Conservation (phyloP, 768 basidiomycete species). For the Panellus pusillus region DNA sequence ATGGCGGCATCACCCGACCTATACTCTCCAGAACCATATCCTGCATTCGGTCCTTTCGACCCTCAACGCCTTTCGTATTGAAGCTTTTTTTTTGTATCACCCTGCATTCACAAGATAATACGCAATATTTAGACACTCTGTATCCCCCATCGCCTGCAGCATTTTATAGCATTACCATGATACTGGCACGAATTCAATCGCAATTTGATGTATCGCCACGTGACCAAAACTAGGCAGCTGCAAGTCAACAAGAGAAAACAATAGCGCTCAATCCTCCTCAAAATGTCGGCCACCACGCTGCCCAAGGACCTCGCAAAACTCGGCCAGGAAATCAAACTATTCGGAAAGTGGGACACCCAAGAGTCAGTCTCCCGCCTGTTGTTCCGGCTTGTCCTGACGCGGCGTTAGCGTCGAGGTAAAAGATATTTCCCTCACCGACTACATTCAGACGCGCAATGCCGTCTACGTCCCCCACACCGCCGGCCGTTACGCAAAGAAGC, state of each 20-base stretch:
- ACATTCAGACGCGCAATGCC: constrained; percentile 98
- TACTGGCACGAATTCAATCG: not conserved
- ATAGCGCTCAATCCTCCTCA: constrained; percentile 21
- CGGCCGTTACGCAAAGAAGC: constrained; percentile 98
- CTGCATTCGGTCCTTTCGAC: constrained; percentile 7
- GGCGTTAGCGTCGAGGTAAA: constrained; percentile 90
- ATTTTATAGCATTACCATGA: constrained; percentile 13
- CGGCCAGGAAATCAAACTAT: constrained; percentile 89
- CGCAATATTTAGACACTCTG: constrained; percentile 12
- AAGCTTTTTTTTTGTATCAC: not conserved
- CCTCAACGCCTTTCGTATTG: constrained; percentile 17
- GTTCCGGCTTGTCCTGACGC: not conserved
- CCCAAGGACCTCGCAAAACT: constrained; percentile 81
- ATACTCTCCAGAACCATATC: constrained; percentile 6
- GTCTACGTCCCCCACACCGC: constrained; percentile 99
- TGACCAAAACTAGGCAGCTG: no score
- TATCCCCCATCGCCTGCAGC: constrained; percentile 10
- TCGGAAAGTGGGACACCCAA: constrained; percentile 98
- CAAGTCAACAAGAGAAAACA: not conserved
- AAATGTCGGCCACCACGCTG: constrained; percentile 59
- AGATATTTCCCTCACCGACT: constrained; percentile 98
- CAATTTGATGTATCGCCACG: no score
- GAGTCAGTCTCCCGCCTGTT: constrained; percentile 63
- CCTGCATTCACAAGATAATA: constrained; percentile 6
- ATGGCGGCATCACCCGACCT: constrained; percentile 2